Evolutionary conservation across 352 stramenopile genomes (phyloP).

Genomic region (Blastocystis sp.): DNA sequence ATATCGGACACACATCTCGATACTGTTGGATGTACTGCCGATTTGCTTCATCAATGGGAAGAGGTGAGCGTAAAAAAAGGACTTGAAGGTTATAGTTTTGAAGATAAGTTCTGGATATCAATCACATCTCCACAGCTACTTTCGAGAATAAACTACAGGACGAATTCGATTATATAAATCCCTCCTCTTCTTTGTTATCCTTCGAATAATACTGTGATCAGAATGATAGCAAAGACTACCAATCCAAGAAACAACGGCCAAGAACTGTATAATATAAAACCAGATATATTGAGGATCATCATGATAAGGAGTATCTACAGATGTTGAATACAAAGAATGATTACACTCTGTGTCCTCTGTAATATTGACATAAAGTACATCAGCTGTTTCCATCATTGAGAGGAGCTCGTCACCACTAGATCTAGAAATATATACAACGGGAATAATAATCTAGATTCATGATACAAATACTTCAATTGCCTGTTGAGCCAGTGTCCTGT

Average conservation of each 20-base stretch:
- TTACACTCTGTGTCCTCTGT: constrained; percentile 4
- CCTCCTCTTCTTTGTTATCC: background rate
- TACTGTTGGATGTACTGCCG: background rate
- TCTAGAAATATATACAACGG: background rate
- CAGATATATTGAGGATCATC: background rate
- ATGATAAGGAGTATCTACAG: background rate
- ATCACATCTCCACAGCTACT: background rate
- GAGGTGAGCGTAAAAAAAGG: background rate
- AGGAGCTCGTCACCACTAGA: background rate
- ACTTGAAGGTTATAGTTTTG: background rate
- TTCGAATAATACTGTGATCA: background rate
- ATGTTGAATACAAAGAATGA: background rate
- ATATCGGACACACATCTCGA: background rate
- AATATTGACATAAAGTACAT: background rate
- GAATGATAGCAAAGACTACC: background rate
- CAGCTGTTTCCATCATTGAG: background rate
- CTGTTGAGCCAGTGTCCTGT: background rate
- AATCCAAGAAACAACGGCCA: background rate
- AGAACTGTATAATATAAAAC: background rate
- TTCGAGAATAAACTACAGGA: background rate
- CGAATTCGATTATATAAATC: constrained; percentile 7
- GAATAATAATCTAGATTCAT: background rate
- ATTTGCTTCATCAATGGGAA: background rate
- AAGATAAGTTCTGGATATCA: background rate
- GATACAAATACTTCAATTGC: background rate